Percentiles rank a stretch among this genome's conserved stretches.
Evolutionary conservation across 108 stramenopile species (phyloP).

Genomic region (Cyclostephanos invisitatus): DNA sequence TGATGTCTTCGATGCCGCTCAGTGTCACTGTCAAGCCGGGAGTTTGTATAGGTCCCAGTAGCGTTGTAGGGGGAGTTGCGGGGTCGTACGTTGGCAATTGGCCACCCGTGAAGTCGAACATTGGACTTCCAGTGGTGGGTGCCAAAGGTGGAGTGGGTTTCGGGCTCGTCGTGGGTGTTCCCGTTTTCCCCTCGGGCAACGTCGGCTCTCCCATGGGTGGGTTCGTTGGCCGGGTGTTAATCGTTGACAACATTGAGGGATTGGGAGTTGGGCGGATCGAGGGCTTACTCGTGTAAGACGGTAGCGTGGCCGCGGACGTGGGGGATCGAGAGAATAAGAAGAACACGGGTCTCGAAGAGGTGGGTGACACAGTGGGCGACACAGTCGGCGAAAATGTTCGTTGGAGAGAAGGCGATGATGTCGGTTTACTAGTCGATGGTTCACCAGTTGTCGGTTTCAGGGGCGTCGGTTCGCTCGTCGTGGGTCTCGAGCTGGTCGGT

Average conservation of each 20-base stretch:
- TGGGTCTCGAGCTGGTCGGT: not conserved
- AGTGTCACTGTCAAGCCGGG: not conserved
- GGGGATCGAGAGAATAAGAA: not conserved
- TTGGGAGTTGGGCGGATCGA: not conserved
- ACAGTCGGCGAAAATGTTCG: not conserved
- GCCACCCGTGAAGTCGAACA: no score
- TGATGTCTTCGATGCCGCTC: not conserved
- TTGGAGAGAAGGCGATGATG: not conserved
- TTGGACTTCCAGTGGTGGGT: no score
- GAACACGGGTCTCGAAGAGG: not conserved
- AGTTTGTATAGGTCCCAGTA: not conserved
- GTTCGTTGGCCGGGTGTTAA: no score
- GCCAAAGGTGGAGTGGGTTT: no score
- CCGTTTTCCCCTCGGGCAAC: not conserved
- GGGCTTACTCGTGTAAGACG: not conserved
- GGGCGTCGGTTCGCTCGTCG: not conserved
- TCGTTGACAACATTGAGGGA: not conserved
- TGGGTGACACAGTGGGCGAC: not conserved
- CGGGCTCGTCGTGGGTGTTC: no score
- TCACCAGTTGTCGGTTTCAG: not conserved
- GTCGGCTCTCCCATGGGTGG: not conserved
- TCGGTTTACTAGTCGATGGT: not conserved
- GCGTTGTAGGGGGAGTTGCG: not conserved
- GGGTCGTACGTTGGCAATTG: not conserved
- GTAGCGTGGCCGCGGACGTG: not conserved